Conservation (phyloP, 1,284 basidiomycete species). For the Sutorius eximius region DNA sequence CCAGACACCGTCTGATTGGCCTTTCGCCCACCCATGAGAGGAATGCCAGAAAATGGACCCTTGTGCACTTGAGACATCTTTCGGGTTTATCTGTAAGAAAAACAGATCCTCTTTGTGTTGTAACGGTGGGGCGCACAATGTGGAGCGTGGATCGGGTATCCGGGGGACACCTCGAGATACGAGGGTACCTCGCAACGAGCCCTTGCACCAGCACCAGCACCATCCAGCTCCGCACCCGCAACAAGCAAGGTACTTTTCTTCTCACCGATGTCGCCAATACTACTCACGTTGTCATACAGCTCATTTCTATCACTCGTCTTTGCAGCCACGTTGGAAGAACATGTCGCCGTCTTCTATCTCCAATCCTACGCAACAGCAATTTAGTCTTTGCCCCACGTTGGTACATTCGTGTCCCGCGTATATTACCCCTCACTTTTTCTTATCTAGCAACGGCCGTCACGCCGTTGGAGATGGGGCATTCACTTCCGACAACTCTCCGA, state of each 20-base stretch:
- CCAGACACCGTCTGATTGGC: conserved; percentile 7
- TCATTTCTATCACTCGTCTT: conserved; percentile 3
- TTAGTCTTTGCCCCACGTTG: conserved; percentile 88
- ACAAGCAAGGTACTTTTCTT: conserved; percentile 9
- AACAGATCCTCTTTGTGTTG: no score
- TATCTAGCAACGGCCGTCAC: conserved; percentile 82
- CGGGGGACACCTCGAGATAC: conserved; percentile 18
- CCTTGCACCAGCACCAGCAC: conserved; percentile 20
- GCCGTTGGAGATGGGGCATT: conserved; percentile 92
- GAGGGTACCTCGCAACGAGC: conserved; percentile 1
- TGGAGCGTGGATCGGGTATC: conserved; percentile 6
- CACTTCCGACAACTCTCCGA: conserved; percentile 73
- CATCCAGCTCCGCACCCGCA: conserved; percentile 4
- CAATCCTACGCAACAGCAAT: conserved; percentile 72
- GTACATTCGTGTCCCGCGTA: conserved; percentile 33
- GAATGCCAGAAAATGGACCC: no score
- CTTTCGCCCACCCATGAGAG: not conserved
- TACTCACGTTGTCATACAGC: conserved; percentile 4
- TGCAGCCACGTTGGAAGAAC: conserved; percentile 72
- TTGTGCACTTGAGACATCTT: not conserved
- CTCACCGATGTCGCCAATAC: not conserved
- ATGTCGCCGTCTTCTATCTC: conserved; percentile 71
- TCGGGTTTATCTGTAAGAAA: not conserved
- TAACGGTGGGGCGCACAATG: not conserved
- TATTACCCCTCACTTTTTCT: not conserved